Conservation (phyloP, 768 basidiomycete species). For the Omphalotus guepiniiformis region DNA sequence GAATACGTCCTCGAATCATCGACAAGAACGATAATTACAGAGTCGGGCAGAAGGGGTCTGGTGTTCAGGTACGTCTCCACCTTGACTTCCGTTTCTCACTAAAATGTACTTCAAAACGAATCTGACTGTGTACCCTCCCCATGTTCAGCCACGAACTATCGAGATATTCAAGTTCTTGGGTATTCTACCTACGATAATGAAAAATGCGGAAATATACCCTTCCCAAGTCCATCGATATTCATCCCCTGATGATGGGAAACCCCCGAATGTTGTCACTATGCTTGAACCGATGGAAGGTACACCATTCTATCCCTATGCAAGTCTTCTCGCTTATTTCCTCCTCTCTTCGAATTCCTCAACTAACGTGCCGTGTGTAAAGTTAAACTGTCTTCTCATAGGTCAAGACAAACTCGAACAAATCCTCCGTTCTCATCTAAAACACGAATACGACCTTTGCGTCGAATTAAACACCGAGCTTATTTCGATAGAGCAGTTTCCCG, state of each 20-base stretch:
- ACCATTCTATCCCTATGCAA: conserved; percentile 9
- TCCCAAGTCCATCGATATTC: too few relatives aligned
- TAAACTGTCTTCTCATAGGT: conserved; percentile 15
- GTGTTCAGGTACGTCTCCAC: conserved; percentile 22
- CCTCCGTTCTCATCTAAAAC: conserved; percentile 23
- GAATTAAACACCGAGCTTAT: conserved; percentile 32
- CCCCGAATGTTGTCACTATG: conserved; percentile 5
- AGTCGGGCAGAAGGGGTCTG: conserved; percentile 21
- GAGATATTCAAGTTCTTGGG: conserved; percentile 39
- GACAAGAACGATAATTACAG: conserved; percentile 19
- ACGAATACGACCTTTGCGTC: conserved; percentile 22
- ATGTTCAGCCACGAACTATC: conserved; percentile 44
- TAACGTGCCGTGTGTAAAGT: conserved; percentile 8
- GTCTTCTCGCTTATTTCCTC: too few relatives aligned
- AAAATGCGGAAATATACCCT: conserved; percentile 32
- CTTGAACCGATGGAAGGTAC: conserved; percentile 2
- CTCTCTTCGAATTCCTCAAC: too few relatives aligned
- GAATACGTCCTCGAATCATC: conserved; percentile 29
- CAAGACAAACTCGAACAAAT: conserved; percentile 27
- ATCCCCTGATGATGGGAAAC: conserved; percentile 5
- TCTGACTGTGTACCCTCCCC: too few relatives aligned
- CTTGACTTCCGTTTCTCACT: too few relatives aligned
- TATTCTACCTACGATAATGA: conserved; percentile 31
- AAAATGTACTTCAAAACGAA: too few relatives aligned
- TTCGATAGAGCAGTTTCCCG: conserved; percentile 27